phyloP scores from a whole-genome alignment of 495 filamentous ascomycete species.

The Alectoria sarmentosa region DNA sequence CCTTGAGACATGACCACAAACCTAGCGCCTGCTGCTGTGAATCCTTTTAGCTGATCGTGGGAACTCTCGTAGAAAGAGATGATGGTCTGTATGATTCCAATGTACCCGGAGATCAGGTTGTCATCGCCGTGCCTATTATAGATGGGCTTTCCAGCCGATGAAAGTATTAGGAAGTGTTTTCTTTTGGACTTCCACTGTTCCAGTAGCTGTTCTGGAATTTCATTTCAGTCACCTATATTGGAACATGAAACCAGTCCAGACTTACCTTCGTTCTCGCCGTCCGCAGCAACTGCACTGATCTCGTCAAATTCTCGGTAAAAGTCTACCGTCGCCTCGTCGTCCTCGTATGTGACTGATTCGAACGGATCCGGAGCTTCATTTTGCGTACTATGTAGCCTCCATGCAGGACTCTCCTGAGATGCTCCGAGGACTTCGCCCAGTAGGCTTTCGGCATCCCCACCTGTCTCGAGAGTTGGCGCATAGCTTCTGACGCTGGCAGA shows the following conservation, averaged over 20 bases:
- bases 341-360: constrained; percentile 39
- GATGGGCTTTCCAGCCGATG: constrained; percentile 95
- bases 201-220: constrained; percentile 53
- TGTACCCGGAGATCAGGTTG: constrained; percentile 79
- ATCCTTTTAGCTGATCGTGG: constrained; percentile 66
- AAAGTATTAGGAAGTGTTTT: constrained; percentile 95
- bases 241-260: constrained; percentile 9
- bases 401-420: constrained; percentile 49
- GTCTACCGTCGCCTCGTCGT: constrained; percentile 49
- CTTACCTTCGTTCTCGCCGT: constrained; percentile 61
- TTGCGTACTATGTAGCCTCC: constrained; percentile 51
- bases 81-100: constrained; percentile 95
- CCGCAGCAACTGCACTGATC: constrained; percentile 55
- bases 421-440: constrained; percentile 59
- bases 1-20: constrained; percentile 82
- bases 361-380: constrained; percentile 52
- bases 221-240: background rate
- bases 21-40: constrained; percentile 72
- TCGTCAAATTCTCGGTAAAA: constrained; percentile 75
- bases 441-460: constrained; percentile 75
- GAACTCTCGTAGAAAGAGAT: constrained; percentile 90
- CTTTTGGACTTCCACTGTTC: constrained; percentile 75
- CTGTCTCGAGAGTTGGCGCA: constrained; percentile 63
- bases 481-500: constrained; percentile 77
- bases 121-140: constrained; percentile 92